These are phyloP conservation scores for Blattamonas nauphoetae DNA, from an alignment of 78 protist species.

Conservation along the genomic window DNA sequence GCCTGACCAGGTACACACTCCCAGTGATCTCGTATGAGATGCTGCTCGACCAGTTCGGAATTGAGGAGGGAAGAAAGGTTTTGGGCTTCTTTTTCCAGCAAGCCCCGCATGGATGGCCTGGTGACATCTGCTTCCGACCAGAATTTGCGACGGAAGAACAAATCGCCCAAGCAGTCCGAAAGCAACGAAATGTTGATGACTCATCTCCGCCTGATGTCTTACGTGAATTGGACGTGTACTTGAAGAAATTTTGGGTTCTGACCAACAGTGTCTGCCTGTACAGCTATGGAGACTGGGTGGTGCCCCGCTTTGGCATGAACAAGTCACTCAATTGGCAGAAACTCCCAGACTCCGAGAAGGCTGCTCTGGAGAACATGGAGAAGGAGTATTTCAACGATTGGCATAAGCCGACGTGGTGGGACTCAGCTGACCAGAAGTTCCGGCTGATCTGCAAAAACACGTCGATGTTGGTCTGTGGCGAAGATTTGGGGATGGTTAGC, in stretches of 20 bases:
- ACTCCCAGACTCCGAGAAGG: too few species aligned
- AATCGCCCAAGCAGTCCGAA: neutral
- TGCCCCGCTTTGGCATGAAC: conserved; percentile 9
- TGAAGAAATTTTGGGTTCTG: neutral
- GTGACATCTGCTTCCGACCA: conserved; percentile 7
- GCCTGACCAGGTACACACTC: neutral
- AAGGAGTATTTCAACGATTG: neutral
- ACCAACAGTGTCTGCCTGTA: neutral
- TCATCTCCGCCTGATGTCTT: neutral
- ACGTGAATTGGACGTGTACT: neutral
- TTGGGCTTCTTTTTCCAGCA: neutral
- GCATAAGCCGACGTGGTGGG: neutral
- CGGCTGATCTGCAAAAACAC: neutral
- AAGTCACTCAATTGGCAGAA: neutral
- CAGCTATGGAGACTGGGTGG: neutral
- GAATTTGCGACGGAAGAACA: conserved; percentile 3
- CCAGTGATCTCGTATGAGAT: neutral
- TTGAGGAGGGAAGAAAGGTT: neutral
- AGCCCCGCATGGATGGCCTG: neutral
- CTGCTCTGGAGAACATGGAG: neutral
- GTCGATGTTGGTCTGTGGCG: conserved; percentile 1
- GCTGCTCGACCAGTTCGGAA: neutral
- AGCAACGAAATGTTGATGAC: neutral
- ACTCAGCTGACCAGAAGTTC: neutral
- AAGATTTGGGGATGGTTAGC: conserved; percentile 29